Conservation (phyloP, 805 yeast species). For the Yarrowia sp. region DNA sequence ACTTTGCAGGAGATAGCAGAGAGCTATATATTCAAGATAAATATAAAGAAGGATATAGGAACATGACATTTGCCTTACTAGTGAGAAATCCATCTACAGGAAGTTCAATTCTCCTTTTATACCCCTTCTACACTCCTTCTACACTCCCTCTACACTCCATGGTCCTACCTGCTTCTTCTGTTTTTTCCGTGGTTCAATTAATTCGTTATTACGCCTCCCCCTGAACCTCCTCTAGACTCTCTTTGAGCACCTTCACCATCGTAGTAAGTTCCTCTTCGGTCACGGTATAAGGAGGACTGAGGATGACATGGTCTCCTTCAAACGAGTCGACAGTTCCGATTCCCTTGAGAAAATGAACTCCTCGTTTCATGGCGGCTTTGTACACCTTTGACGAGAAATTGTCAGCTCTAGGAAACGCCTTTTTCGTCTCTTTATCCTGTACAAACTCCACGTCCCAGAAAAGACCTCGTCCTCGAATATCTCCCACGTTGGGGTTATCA, state of each 20-base stretch:
- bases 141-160: background rate
- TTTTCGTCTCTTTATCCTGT: slow-evolving; percentile 50
- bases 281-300: slow-evolving; percentile 7
- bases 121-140: background rate
- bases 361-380: background rate
- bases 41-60: no score
- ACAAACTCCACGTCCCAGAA: slow-evolving; percentile 59
- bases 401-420: slow-evolving; percentile 28
- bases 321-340: background rate
- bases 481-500: slow-evolving; percentile 46
- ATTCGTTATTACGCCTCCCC: no score
- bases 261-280: background rate
- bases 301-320: background rate
- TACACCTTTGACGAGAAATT: background rate
- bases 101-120: no score
- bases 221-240: background rate
- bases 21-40: no score
- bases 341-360: slow-evolving; percentile 3
- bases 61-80: no score
- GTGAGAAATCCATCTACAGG: no score
- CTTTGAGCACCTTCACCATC: background rate
- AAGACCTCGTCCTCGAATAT: slow-evolving; percentile 61
- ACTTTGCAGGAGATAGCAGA: no score
- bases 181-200: no score
- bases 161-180: no score